A percentile compares a stretch with the other conserved stretches of the same genome.
These are phyloP conservation scores for Choanephora cucurbitarum DNA, from an alignment of 371 early-diverging fungal genomes.

Conservation along the genomic window DNA sequence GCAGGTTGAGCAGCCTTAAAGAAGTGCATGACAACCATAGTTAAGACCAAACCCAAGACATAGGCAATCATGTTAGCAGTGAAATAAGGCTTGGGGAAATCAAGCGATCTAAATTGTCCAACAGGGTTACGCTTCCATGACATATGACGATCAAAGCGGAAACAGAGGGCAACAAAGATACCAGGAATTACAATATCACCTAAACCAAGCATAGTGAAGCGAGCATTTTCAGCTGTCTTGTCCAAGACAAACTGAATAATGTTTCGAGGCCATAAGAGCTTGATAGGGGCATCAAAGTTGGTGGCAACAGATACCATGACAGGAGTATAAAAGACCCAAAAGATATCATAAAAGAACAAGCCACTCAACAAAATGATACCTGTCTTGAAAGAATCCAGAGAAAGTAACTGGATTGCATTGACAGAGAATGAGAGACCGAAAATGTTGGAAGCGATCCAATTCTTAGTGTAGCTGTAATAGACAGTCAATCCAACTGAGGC, in stretches of 20 bases:
- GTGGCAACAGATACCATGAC: constrained; percentile 99
- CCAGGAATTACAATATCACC: constrained; percentile 98
- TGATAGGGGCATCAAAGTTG: constrained; percentile 96
- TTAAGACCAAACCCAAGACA: constrained; percentile 81
- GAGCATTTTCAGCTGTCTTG: constrained; percentile 31
- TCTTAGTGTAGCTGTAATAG: constrained; percentile 83
- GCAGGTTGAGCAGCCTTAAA: constrained; percentile 98
- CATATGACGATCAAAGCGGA: constrained; percentile 84
- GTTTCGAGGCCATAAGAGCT: constrained; percentile 90
- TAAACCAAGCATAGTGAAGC: constrained; percentile 95
- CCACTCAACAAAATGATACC: constrained; percentile 92
- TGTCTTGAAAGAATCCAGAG: constrained; percentile 93
- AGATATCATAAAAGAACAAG: constrained; percentile 96
- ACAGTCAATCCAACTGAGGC: constrained; percentile 67
- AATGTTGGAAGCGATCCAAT: constrained; percentile 91
- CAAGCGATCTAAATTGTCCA: constrained; percentile 56
- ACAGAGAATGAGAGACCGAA: constrained; percentile 88
- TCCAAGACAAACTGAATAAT: constrained; percentile 53
- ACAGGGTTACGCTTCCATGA: constrained; percentile 54
- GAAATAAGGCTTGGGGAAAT: constrained; percentile 89
- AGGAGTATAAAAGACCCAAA: constrained; percentile 98
- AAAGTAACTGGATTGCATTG: constrained; percentile 84
- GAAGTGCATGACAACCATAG: constrained; percentile 93
- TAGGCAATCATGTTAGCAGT: constrained; percentile 80
- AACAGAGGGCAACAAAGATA: constrained; percentile 90